Evolutionary conservation across 2,329 filamentous ascomycete species (phyloP).

Genomic region (Pseudogymnoascus sp.): DNA sequence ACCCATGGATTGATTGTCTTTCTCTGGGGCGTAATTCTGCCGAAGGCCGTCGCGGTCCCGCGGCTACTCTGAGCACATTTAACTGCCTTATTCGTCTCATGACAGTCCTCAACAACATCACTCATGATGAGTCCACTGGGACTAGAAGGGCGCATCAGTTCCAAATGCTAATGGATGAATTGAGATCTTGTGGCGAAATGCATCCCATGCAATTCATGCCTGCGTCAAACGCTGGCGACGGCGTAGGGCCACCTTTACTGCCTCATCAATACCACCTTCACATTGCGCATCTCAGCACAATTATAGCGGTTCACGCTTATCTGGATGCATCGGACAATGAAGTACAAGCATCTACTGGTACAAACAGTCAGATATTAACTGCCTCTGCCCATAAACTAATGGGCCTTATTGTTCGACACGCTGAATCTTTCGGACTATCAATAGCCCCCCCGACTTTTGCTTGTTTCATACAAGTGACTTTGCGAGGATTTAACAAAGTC

Average conservation of each 20-base stretch:
- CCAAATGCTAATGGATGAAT: slow-evolving; percentile 19
- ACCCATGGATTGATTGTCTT: slow-evolving; percentile 55
- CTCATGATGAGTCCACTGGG: slow-evolving; percentile 16
- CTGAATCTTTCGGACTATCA: slow-evolving; percentile 35
- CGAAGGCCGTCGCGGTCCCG: slow-evolving; percentile 24
- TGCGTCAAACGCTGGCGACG: background rate
- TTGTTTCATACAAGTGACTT: slow-evolving; percentile 31
- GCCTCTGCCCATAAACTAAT: background rate
- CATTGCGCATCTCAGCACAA: slow-evolving; percentile 25
- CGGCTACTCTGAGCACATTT: slow-evolving; percentile 28
- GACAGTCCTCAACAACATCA: slow-evolving; percentile 25
- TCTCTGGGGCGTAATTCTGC: slow-evolving; percentile 28
- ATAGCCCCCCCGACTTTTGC: slow-evolving; percentile 36
- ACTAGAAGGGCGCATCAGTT: background rate
- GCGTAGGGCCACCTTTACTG: slow-evolving; percentile 16
- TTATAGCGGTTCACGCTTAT: slow-evolving; percentile 11
- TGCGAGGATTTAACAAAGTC: slow-evolving; percentile 24
- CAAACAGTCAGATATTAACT: background rate
- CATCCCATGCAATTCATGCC: background rate
- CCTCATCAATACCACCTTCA: slow-evolving; percentile 29
- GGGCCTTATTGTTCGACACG: slow-evolving; percentile 30
- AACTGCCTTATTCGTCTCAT: slow-evolving; percentile 29
- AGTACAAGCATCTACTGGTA: background rate
- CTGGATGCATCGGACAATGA: background rate
- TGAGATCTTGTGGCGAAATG: slow-evolving; percentile 22